Percentiles rank a stretch among this genome's conserved stretches.
phyloP scores from a whole-genome alignment of 352 stramenopile species.

The Phytopythium oedochilum region DNA sequence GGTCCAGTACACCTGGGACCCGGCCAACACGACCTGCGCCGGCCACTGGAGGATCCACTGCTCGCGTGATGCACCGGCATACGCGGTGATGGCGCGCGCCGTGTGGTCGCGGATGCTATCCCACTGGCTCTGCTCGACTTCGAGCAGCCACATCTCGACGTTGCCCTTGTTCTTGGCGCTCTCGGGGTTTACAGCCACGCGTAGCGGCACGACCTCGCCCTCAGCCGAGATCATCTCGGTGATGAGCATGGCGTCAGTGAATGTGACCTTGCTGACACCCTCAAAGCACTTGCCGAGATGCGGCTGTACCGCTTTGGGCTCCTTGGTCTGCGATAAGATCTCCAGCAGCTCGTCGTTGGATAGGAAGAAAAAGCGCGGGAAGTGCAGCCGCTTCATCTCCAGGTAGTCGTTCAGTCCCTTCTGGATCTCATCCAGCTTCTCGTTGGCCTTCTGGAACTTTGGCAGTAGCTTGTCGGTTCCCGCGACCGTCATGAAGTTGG shows the following conservation, averaged over 20 bases:
- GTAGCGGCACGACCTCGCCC: slow-evolving; percentile 86
- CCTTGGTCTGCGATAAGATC: slow-evolving; percentile 93
- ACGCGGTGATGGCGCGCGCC: slow-evolving; percentile 83
- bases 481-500: slow-evolving; percentile 88
- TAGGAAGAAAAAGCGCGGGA: slow-evolving; percentile 93
- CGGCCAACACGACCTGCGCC: slow-evolving; percentile 91
- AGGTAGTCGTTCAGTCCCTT: slow-evolving; percentile 93
- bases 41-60: slow-evolving; percentile 93
- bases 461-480: slow-evolving; percentile 88
- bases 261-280: slow-evolving; percentile 90
- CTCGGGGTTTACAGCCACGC: slow-evolving; percentile 86
- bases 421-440: slow-evolving; percentile 93
- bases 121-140: slow-evolving; percentile 91
- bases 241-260: slow-evolving; percentile 83
- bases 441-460: slow-evolving; percentile 92
- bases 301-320: slow-evolving; percentile 89
- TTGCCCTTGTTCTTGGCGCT: slow-evolving; percentile 92
- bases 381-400: slow-evolving; percentile 92
- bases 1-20: slow-evolving; percentile 94
- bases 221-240: slow-evolving; percentile 93
- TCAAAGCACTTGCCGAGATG: slow-evolving; percentile 90
- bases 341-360: slow-evolving; percentile 93
- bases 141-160: slow-evolving; percentile 93
- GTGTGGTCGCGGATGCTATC: slow-evolving; percentile 90
- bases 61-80: slow-evolving; percentile 70